Conservation (phyloP, 495 filamentous ascomycete genomes). For the Podospora appendiculata region DNA sequence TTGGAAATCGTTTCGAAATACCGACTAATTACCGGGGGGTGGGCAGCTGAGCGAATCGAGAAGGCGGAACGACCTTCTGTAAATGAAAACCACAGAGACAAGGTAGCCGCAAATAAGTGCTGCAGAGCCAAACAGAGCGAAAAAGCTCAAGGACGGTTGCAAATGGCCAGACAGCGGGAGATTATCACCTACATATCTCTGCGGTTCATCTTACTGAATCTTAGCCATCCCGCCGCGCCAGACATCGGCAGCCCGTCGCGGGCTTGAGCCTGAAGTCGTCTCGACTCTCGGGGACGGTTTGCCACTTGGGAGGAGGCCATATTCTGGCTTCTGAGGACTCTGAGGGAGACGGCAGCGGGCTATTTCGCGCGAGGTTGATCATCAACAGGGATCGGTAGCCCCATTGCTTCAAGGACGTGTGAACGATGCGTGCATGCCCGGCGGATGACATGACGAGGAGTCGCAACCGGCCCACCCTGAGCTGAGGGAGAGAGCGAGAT, state of each 20-base stretch:
- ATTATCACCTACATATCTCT: conserved; percentile 20
- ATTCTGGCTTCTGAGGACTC: not conserved
- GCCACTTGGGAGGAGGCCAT: not conserved
- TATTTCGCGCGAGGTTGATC: conserved; percentile 43
- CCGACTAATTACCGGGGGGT: conserved; percentile 19
- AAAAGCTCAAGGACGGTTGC: conserved; percentile 5
- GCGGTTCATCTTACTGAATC: conserved; percentile 1
- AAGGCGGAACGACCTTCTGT: conserved; percentile 5
- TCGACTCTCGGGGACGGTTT: conserved; percentile 2
- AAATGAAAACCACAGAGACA: conserved; percentile 10
- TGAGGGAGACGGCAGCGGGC: conserved; percentile 26
- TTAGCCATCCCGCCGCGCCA: no score
- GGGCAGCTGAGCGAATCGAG: conserved; percentile 21
- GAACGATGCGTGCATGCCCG: no score
- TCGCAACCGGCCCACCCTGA: not conserved
- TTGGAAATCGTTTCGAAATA: conserved; percentile 20
- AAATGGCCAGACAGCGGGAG: conserved; percentile 17
- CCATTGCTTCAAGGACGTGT: conserved; percentile 1
- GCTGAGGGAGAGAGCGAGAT: not conserved
- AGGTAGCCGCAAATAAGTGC: conserved; percentile 10
- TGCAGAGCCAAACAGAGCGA: conserved; percentile 6
- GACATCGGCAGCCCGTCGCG: not conserved
- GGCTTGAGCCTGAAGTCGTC: conserved; percentile 16
- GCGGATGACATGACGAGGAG: not conserved
- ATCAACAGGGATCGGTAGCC: conserved; percentile 30